These are phyloP conservation scores for Allomyces javanicus DNA, from an alignment of 192 early-diverging fungal species.

Conservation along the genomic window DNA sequence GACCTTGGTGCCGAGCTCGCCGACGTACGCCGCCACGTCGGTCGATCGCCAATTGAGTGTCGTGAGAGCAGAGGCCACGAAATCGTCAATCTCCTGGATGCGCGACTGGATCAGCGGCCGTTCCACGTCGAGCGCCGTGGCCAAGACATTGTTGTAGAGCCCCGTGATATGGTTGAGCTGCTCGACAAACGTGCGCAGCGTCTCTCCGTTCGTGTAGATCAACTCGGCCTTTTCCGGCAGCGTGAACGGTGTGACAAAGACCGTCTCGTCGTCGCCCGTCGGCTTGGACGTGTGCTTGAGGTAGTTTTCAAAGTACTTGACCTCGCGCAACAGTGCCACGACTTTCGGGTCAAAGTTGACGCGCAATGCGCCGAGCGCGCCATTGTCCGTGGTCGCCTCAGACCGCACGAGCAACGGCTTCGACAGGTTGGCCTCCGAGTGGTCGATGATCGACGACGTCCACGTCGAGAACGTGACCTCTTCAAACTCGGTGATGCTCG, in stretches of 20 bases:
- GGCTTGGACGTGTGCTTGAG: background rate
- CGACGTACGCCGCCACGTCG: slow-evolving; percentile 31
- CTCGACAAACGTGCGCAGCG: slow-evolving; percentile 39
- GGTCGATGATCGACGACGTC: slow-evolving; percentile 34
- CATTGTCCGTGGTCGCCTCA: background rate
- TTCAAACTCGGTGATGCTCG: slow-evolving; percentile 31
- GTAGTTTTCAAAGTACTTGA: slow-evolving; percentile 27
- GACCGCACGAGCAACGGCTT: slow-evolving; percentile 28
- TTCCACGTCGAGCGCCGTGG: slow-evolving; percentile 35
- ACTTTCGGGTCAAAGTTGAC: slow-evolving; percentile 52
- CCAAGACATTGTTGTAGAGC: slow-evolving; percentile 34
- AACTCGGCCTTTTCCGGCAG: slow-evolving; percentile 22
- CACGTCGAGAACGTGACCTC: slow-evolving; percentile 23
- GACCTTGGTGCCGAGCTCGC: slow-evolving; percentile 22
- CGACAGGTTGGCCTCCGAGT: slow-evolving; percentile 36
- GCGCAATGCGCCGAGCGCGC: slow-evolving; percentile 15
- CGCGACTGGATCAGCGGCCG: slow-evolving; percentile 30
- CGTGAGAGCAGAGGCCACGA: slow-evolving; percentile 30
- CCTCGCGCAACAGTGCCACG: slow-evolving; percentile 41
- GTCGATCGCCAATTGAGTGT: slow-evolving; percentile 35
- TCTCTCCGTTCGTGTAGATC: slow-evolving; percentile 35
- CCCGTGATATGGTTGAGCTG: slow-evolving; percentile 31
- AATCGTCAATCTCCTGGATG: slow-evolving; percentile 26
- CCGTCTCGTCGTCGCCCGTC: slow-evolving; percentile 4
- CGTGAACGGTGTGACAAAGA: slow-evolving; percentile 14